Percentiles rank a stretch among this genome's conserved stretches.
These are phyloP conservation scores for Lotmaria passim DNA, from an alignment of 208 protist genomes.

Conservation along the genomic window DNA sequence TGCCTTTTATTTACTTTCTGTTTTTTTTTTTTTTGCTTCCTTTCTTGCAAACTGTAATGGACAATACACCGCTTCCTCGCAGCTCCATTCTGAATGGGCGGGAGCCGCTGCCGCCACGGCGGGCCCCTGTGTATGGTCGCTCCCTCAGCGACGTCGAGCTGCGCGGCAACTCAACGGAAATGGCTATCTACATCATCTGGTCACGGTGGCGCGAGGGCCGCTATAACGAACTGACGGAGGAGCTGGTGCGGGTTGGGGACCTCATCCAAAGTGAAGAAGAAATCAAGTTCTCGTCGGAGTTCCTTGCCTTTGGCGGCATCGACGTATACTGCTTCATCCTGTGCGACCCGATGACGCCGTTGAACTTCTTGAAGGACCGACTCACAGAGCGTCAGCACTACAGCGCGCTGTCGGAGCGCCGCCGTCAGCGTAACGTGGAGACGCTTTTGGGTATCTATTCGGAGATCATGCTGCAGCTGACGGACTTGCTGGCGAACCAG, in stretches of 20 bases:
- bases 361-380: constrained; percentile 16
- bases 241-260: constrained; percentile 34
- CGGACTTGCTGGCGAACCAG: constrained; percentile 70
- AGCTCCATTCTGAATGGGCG: constrained; percentile 23
- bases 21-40: background rate
- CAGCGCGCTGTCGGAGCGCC: constrained; percentile 13
- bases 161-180: constrained; percentile 11
- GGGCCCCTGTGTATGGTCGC: constrained; percentile 19
- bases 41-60: constrained; percentile 10
- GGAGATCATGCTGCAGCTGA: constrained; percentile 48
- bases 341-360: constrained; percentile 53
- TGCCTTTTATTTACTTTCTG: background rate
- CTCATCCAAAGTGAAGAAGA: constrained; percentile 56
- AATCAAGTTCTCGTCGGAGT: constrained; percentile 48
- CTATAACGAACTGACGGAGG: constrained; percentile 26
- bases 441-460: constrained; percentile 34
- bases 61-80: constrained; percentile 16
- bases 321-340: constrained; percentile 70
- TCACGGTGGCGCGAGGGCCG: constrained; percentile 30
- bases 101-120: constrained; percentile 33
- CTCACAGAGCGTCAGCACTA: constrained; percentile 13
- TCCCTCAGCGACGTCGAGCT: constrained; percentile 1
- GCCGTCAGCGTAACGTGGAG: constrained; percentile 18
- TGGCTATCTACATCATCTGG: constrained; percentile 17
- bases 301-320: constrained; percentile 71